Evolutionary conservation across 208 protist genomes (phyloP).

Genomic region (Herpetomonas samuelpessoai): DNA sequence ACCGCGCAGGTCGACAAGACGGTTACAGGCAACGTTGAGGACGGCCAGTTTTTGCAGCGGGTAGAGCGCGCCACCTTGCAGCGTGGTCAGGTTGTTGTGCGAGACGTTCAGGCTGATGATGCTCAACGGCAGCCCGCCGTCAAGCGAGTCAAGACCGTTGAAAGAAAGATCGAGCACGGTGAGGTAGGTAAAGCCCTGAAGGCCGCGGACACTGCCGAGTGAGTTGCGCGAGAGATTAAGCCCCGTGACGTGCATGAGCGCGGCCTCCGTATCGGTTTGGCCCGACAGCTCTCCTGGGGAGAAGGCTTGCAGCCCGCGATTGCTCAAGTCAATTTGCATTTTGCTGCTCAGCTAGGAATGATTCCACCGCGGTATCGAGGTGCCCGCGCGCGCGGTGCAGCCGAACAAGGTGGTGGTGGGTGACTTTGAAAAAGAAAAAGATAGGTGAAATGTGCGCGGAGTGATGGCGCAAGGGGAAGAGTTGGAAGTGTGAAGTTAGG

Average conservation of each 20-base stretch:
- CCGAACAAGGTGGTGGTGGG: no score
- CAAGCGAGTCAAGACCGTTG: slow-evolving; percentile 58
- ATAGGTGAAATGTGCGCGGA: neutral
- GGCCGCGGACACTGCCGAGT: slow-evolving; percentile 42
- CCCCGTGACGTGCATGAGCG: slow-evolving; percentile 28
- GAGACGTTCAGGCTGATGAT: slow-evolving; percentile 61
- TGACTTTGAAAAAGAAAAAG: slow-evolving; percentile 1
- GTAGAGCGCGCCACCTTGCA: slow-evolving; percentile 47
- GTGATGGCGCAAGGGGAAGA: neutral
- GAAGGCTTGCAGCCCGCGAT: slow-evolving; percentile 62
- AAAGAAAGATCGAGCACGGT: slow-evolving; percentile 60
- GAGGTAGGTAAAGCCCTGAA: slow-evolving; percentile 60
- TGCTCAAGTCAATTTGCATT: slow-evolving; percentile 60
- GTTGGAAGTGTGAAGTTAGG: neutral
- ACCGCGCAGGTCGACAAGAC: slow-evolving; percentile 48
- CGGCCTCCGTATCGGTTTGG: slow-evolving; percentile 25
- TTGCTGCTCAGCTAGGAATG: no score
- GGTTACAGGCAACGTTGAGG: slow-evolving; percentile 72
- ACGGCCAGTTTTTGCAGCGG: slow-evolving; percentile 45
- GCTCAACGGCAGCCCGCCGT: slow-evolving; percentile 42
- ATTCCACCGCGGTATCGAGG: no score
- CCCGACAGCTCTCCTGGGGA: slow-evolving; percentile 55
- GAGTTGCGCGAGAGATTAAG: slow-evolving; percentile 75
- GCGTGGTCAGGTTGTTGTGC: slow-evolving; percentile 64
- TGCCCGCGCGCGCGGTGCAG: no score